Evolutionary conservation across 1,284 basidiomycete species (phyloP), one percentile per base, ranked within the genome.

Genomic region (Pseudozyma flocculosa): DNA sequence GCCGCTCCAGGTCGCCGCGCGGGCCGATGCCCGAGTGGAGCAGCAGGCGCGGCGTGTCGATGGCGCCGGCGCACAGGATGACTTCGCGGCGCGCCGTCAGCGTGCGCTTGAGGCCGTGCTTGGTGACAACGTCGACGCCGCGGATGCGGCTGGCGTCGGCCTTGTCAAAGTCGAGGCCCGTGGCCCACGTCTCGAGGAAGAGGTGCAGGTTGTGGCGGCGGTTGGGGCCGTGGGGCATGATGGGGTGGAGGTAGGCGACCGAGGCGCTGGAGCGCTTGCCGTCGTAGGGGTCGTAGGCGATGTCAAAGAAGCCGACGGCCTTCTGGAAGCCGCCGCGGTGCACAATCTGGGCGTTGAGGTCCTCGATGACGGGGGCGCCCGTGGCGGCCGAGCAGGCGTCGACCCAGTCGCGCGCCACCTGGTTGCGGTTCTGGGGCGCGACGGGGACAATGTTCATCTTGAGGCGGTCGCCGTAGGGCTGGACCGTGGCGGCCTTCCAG

Each of bases 1-100:
- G 61, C 22, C 58, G 69, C 34, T 78, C 71, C 4, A 85, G 72
- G 7, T 84, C 73, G 10, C 75, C 68, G 5, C 65, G 68, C 21
- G 80, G 73, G 14, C 84, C 84, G 24, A 85, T 81, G 2, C 83
- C 84, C 0, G 82, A 83, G 19, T 83, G 74, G 41, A 84, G 82
- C 1, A 84, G 74, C 13, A 85, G 76, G 40, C 83, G 79, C 1
- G 82, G 82, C 3, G 80, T 79, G 63, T 82, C 81, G 43, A 83
- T 75, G 2, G 77, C 77, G 34, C 77, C 77, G 7, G 75, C 77
- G 36, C 70, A 73, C 1, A 78, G 55, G 23, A 77, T 71, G 36
- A 78, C 72, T 51, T 78, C 77, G 17, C 57, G 49, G 2, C 67
- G 59, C 10, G 76, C 76, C 15, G 60, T 70, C 18, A 76, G 59